Evolutionary conservation across 192 early-diverging fungal genomes (phyloP), one percentile per base, ranked within the genome.

Genomic region (Coemansia sp.): DNA sequence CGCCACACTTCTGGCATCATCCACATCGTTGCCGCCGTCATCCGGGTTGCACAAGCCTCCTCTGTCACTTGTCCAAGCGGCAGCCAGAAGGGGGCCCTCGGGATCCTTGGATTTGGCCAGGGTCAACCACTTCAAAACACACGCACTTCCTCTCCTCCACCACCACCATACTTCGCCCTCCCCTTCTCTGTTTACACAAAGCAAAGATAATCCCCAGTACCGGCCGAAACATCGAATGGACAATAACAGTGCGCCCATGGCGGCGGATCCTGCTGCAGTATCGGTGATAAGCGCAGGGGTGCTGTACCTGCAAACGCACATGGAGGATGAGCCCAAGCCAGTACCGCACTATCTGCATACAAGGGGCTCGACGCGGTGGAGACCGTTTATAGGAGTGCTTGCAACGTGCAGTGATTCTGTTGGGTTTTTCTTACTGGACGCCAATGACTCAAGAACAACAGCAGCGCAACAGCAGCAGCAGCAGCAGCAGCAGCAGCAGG

Each of bases 51-150:
- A 48, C 19, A 48, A 48, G 45, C 45, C 20, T 25, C 72, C 72
- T 36, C 65, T 55, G 17, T 65, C 53, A 30, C 61, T 68, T 52
- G 61, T 74, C 72, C 72, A 68, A 68, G 72, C 72, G 72, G 64
- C 64, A 41, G 45, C 45, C 22, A 25, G 7, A 6, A 6, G 45
- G 6, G 45, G 23, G 22, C 23, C 45, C 23, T 48, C 23, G 23
- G 45, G 45, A 6, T 25, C 7, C 14, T 48, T 48, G 23, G 45
- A 22, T 4, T 25, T 25, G 23, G 23, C 19, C 22, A 25, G 45
- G 23, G 8, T 22, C 9, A 25, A 48, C 22, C 45, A 23, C 20
- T 48, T 22, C 45, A 48, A 22, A n/a, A 11, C 41, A 4, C 6
- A n/a, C 15, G 20, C 23, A 22, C 25, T 23, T 25, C 45, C 45